These are phyloP conservation scores for Iris macrosiphon DNA, from an alignment of 106 monocot species.

Conservation along the genomic window DNA sequence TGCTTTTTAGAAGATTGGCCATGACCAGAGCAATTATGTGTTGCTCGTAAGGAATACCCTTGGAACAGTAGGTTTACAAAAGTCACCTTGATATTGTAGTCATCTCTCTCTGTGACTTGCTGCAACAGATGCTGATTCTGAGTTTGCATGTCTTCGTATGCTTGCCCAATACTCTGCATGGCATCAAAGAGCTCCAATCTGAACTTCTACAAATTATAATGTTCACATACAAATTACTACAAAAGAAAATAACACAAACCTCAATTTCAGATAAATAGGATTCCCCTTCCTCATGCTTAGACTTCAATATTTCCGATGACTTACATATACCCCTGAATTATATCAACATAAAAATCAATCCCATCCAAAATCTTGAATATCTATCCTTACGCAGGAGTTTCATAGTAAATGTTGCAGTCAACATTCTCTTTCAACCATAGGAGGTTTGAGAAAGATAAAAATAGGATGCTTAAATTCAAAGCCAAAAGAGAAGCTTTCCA, in stretches of 20 bases:
- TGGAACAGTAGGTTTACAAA: too few species aligned
- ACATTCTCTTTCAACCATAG: too few species aligned
- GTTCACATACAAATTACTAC: neutral
- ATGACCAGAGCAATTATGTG: too few species aligned
- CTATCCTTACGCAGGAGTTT: too few species aligned
- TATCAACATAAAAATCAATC: neutral
- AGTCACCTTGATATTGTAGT: slow-evolving; percentile 89
- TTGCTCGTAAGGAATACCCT: too few species aligned
- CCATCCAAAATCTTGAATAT: neutral
- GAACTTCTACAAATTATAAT: neutral
- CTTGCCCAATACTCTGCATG: slow-evolving; percentile 93
- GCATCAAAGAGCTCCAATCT: neutral
- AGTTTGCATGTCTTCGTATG: slow-evolving; percentile 85
- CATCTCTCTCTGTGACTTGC: slow-evolving; percentile 93
- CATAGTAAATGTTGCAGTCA: too few species aligned
- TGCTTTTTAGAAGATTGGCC: too few species aligned
- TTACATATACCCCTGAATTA: slow-evolving; percentile 48
- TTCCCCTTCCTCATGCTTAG: slow-evolving; percentile 89
- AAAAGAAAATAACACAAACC: slow-evolving; percentile 23
- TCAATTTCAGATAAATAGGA: slow-evolving; percentile 82
- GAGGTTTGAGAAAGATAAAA: too few species aligned
- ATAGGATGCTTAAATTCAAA: too few species aligned
- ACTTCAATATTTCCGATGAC: slow-evolving; percentile 57
- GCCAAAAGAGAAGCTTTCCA: too few species aligned
- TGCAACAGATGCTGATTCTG: slow-evolving; percentile 87